Conservation (phyloP, 495 filamentous ascomycete genomes). For the Tetracladium marchalianum region DNA sequence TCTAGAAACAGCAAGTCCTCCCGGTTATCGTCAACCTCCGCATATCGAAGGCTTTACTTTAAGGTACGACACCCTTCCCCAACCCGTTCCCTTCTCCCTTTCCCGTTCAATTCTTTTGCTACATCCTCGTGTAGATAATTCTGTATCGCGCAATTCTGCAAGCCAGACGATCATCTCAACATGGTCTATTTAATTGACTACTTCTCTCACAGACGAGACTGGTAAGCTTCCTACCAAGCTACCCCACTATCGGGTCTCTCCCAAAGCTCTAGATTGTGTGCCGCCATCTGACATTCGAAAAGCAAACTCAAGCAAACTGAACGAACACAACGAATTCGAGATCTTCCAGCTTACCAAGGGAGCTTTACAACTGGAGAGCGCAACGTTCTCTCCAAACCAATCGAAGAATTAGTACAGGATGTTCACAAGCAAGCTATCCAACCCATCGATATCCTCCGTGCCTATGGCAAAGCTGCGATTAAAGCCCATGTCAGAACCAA, state of each 20-base stretch:
- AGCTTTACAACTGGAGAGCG: constrained; percentile 52
- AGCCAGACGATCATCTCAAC: constrained; percentile 7
- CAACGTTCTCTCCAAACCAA: constrained; percentile 59
- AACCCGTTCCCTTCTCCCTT: neutral
- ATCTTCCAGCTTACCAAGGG: constrained; percentile 55
- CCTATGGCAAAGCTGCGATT: constrained; percentile 86
- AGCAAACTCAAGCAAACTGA: constrained; percentile 76
- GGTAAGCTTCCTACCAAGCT: constrained; percentile 28
- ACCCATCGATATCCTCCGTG: constrained; percentile 65
- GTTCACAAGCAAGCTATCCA: constrained; percentile 58
- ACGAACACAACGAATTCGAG: constrained; percentile 55
- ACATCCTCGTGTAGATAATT: neutral
- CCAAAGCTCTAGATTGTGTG: neutral
- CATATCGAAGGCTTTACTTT: constrained; percentile 10
- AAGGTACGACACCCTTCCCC: constrained; percentile 7
- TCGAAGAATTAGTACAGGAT: constrained; percentile 65
- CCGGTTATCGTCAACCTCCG: too few relatives aligned
- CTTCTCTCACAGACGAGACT: constrained; percentile 48
- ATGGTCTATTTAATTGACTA: constrained; percentile 50
- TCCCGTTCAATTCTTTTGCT: neutral
- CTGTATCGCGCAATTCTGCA: neutral
- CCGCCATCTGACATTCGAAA: constrained; percentile 6
- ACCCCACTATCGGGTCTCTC: constrained; percentile 1
- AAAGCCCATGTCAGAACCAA: constrained; percentile 83
- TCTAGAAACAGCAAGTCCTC: too few relatives aligned